Evolutionary conservation across 257 asterid genomes (phyloP).

Genomic region (Nicotiana otophora): DNA sequence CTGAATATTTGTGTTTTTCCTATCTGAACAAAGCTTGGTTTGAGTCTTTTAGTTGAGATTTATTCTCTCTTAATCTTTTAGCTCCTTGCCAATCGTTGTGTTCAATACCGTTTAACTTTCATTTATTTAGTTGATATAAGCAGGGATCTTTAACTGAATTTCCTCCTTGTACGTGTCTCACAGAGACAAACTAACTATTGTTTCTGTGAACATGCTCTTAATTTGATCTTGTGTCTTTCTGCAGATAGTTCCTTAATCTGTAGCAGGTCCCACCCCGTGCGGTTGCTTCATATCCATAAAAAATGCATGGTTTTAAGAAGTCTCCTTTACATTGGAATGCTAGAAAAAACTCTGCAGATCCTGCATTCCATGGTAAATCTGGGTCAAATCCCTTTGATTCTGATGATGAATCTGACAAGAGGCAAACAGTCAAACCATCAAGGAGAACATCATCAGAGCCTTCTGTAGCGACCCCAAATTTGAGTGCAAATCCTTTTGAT

Average conservation of each 20-base stretch:
- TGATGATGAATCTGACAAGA: constrained; percentile 54
- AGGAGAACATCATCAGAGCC: constrained; percentile 61
- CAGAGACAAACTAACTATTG: not conserved
- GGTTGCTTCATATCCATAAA: constrained; percentile 11
- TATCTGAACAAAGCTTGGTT: not conserved
- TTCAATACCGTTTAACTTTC: not conserved
- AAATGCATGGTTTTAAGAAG: constrained; percentile 63
- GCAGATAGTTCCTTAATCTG: constrained; percentile 4
- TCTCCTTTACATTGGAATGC: constrained; percentile 48
- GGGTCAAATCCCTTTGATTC: constrained; percentile 75
- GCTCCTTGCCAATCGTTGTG: not conserved
- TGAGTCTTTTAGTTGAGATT: not conserved
- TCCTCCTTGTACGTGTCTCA: not conserved
- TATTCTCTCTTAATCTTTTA: not conserved
- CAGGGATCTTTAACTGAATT: not conserved
- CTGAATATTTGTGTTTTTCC: too few species aligned
- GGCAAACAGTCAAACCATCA: constrained; percentile 38
- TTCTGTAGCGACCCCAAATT: constrained; percentile 25
- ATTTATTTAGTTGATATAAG: not conserved
- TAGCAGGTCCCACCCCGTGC: not conserved
- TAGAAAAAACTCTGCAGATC: constrained; percentile 37
- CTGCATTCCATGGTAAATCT: constrained; percentile 5
- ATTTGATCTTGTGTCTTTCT: not conserved
- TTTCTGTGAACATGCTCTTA: not conserved
- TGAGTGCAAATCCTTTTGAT: constrained; percentile 61